Conservation (phyloP, 768 basidiomycete genomes). For the Coprinopsis cinerea region DNA sequence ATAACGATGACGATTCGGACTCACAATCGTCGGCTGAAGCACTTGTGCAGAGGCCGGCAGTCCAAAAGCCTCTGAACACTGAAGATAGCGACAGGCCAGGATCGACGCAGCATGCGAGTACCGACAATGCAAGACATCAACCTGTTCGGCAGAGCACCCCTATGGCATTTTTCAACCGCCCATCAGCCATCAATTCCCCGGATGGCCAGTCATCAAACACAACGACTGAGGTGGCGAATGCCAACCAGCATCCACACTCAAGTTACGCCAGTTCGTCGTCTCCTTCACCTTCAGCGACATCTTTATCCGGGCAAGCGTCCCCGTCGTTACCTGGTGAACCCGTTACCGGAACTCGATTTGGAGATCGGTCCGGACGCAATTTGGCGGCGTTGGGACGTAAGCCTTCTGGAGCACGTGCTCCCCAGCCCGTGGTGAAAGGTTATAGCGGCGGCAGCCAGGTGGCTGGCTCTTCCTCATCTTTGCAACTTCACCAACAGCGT, state of each 20-base stretch:
- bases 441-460: conserved; percentile 32
- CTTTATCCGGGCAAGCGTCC: conserved; percentile 20
- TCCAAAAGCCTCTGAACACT: neutral
- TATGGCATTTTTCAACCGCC: conserved; percentile 30
- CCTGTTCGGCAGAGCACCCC: conserved; percentile 32
- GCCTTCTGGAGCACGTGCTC: conserved; percentile 79
- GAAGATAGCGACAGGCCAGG: neutral
- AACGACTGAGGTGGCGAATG: neutral
- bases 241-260: conserved; percentile 1
- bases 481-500: conserved; percentile 14
- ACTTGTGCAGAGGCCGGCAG: neutral
- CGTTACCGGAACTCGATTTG: conserved; percentile 1
- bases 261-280: conserved; percentile 12
- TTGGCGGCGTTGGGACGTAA: conserved; percentile 51
- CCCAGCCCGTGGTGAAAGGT: conserved; percentile 34
- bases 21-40: conserved; percentile 4
- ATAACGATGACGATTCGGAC: conserved; percentile 7
- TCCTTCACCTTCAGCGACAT: conserved; percentile 19
- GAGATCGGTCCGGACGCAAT: conserved; percentile 6
- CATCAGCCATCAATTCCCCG: conserved; percentile 16
- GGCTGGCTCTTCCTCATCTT: conserved; percentile 21
- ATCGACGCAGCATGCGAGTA: neutral
- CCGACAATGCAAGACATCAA: conserved; percentile 3
- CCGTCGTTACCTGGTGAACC: neutral
- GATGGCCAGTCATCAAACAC: neutral